A percentile compares a stretch with the other conserved stretches of the same genome.
phyloP scores from a whole-genome alignment of 2,329 filamentous ascomycete genomes.

The Talaromyces sp. region DNA sequence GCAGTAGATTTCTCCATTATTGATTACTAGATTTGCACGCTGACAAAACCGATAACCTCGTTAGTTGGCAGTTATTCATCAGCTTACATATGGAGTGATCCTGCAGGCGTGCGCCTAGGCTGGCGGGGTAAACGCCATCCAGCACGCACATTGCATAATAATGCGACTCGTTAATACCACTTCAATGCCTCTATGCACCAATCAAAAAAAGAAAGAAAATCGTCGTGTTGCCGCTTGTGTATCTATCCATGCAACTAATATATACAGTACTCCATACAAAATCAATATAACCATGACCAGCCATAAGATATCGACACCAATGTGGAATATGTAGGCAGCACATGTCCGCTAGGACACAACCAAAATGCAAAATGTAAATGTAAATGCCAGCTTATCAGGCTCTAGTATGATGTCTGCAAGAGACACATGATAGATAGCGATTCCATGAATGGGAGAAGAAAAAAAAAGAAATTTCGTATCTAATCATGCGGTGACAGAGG shows the following conservation, averaged over 20 bases:
- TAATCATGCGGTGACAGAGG: background rate
- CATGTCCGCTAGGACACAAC: slow-evolving; percentile 1
- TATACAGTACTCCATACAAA: background rate
- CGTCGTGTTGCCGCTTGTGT: background rate
- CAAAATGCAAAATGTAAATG: slow-evolving; percentile 5
- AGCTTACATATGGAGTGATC: background rate
- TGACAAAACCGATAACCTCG: too few species aligned
- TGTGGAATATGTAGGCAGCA: background rate
- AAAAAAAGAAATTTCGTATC: background rate
- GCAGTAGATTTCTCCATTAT: background rate
- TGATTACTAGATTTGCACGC: too few species aligned
- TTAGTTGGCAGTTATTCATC: too few species aligned
- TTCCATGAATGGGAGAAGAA: background rate
- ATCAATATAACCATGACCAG: background rate
- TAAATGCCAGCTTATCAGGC: slow-evolving; percentile 12
- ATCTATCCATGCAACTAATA: slow-evolving; percentile 3
- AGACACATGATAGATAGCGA: background rate
- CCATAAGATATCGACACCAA: slow-evolving; percentile 7
- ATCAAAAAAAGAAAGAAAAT: background rate
- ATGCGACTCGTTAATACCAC: background rate
- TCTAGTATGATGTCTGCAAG: background rate
- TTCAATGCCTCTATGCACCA: too few species aligned
- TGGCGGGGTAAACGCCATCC: background rate
- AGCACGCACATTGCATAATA: background rate
- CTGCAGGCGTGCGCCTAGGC: background rate